These are phyloP conservation scores for Phanerochaete sordida DNA, from an alignment of 768 basidiomycete species.

Conservation along the genomic window DNA sequence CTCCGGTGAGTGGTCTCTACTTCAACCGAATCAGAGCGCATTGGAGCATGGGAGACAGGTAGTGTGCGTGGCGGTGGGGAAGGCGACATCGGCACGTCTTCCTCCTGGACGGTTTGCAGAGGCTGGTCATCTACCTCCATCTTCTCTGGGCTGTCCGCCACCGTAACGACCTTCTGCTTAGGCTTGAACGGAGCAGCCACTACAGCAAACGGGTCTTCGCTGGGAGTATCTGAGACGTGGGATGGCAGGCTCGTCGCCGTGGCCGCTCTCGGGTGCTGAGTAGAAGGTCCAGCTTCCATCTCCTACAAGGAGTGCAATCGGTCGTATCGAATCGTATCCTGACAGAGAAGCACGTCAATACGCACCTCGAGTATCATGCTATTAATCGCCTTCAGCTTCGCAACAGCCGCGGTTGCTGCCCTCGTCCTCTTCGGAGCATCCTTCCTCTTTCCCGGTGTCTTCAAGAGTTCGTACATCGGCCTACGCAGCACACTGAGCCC, in stretches of 20 bases:
- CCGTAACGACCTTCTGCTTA: slow-evolving; percentile 15
- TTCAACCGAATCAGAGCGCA: too few species aligned
- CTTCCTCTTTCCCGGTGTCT: slow-evolving; percentile 79
- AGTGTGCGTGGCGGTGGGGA: background rate
- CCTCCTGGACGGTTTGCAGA: background rate
- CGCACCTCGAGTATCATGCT: slow-evolving; percentile 46
- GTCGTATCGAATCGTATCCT: background rate
- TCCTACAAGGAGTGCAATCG: background rate
- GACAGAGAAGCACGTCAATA: background rate
- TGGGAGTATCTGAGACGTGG: background rate
- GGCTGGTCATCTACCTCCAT: slow-evolving; percentile 7
- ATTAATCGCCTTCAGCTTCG: slow-evolving; percentile 41
- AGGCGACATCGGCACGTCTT: background rate
- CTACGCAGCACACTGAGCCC: slow-evolving; percentile 31
- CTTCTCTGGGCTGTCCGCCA: slow-evolving; percentile 16
- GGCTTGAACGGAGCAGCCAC: background rate
- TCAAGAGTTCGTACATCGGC: slow-evolving; percentile 74
- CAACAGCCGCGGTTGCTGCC: slow-evolving; percentile 33
- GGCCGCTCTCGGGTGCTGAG: background rate
- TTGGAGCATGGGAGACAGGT: too few species aligned
- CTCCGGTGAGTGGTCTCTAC: too few species aligned
- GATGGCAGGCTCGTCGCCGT: background rate
- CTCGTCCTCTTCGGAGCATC: slow-evolving; percentile 48
- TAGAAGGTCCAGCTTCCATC: background rate
- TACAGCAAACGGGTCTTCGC: background rate